phyloP scores from a whole-genome alignment of 176 grass and related monocot species.

The Poa annua region DNA sequence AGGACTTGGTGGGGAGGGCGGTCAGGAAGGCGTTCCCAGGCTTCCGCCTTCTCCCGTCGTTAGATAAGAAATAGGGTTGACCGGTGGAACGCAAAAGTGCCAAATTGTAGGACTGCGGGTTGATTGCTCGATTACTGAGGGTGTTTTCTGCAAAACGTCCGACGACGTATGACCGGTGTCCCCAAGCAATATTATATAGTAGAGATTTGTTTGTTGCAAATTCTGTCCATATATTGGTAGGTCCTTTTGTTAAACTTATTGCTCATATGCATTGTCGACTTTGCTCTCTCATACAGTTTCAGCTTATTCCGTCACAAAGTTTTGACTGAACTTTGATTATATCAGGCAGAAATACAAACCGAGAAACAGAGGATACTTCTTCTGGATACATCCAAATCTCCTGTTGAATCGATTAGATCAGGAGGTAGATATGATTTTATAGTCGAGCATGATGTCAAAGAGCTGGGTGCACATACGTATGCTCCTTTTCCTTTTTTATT shows the following conservation, averaged over 20 bases:
- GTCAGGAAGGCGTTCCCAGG: conserved; percentile 80
- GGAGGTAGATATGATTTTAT: conserved; percentile 98
- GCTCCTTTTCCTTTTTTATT: conserved; percentile 36
- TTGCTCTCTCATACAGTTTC: conserved; percentile 28
- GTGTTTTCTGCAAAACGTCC: too few relatives aligned
- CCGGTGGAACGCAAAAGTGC: too few relatives aligned
- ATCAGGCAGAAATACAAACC: conserved; percentile 96
- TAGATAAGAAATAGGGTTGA: too few relatives aligned
- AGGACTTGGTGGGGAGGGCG: conserved; percentile 70
- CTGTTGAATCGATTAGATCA: conserved; percentile 91
- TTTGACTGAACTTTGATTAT: conserved; percentile 37
- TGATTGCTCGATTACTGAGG: too few relatives aligned
- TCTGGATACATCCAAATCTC: conserved; percentile 87
- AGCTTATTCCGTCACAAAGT: conserved; percentile 35
- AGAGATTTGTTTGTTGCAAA: too few relatives aligned
- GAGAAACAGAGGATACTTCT: conserved; percentile 89
- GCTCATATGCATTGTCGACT: conserved; percentile 25
- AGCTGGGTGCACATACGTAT: conserved; percentile 91
- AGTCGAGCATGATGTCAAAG: conserved; percentile 99
- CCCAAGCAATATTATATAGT: too few relatives aligned
- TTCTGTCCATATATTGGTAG: conserved; percentile 8
- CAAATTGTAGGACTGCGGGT: too few relatives aligned
- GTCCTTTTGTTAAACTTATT: not conserved
- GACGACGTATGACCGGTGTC: too few relatives aligned
- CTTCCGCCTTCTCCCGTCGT: conserved; percentile 52